Percentiles rank a stretch among this genome's conserved stretches.
Conservation (phyloP, 768 basidiomycete species). For the Imleria badia region DNA sequence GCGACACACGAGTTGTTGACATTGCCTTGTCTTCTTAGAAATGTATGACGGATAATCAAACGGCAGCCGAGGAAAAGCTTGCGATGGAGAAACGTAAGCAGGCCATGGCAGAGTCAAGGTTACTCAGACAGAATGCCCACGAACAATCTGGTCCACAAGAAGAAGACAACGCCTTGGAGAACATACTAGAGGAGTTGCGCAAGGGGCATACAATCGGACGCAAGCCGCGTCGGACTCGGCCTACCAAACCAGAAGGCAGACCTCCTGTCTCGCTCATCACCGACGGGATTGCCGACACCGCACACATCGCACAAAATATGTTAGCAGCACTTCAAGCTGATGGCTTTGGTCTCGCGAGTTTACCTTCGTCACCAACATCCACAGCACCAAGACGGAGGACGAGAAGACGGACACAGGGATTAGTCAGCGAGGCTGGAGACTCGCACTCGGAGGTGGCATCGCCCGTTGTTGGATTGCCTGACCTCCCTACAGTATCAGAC, state of each 20-base stretch:
- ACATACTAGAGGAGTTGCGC: conserved; percentile 66
- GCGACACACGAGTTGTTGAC: conserved; percentile 1
- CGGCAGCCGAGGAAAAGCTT: conserved; percentile 65
- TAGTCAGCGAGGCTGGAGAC: conserved; percentile 36
- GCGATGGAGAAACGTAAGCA: conserved; percentile 70
- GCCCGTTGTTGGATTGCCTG: conserved; percentile 24
- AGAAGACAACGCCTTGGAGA: conserved; percentile 62
- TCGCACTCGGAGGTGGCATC: conserved; percentile 28
- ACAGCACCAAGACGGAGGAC: conserved; percentile 29
- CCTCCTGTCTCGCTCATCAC: conserved; percentile 19
- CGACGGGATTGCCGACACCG: conserved; percentile 37
- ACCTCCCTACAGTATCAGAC: conserved; percentile 29
- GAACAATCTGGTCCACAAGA: conserved; percentile 48
- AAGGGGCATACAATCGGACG: conserved; percentile 66
- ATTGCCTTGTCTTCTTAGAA: conserved; percentile 50
- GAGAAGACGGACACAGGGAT: conserved; percentile 34
- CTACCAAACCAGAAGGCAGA: conserved; percentile 36
- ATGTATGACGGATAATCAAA: conserved; percentile 81
- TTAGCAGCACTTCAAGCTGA: conserved; percentile 70
- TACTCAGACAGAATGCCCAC: conserved; percentile 49
- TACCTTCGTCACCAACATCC: conserved; percentile 49
- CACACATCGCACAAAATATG: conserved; percentile 71
- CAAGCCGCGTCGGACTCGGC: conserved; percentile 50
- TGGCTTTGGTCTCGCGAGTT: conserved; percentile 51
- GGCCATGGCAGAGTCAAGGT: conserved; percentile 61